These are phyloP conservation scores for Ganoderma sinense DNA, from an alignment of 1,284 basidiomycete species.

Conservation along the genomic window DNA sequence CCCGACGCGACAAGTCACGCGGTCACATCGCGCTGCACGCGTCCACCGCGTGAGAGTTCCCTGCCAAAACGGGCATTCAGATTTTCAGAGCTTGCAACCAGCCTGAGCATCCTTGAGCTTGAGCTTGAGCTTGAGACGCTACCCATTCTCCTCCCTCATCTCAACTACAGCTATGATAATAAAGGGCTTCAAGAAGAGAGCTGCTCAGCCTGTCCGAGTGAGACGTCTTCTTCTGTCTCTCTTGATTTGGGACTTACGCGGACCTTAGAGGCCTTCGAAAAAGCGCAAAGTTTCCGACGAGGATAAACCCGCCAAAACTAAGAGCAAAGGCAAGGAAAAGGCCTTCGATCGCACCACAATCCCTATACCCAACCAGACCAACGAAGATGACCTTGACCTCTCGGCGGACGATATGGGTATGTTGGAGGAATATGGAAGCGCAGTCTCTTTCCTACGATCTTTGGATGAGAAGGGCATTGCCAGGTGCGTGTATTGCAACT, in stretches of 20 bases:
- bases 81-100: constrained; percentile 24
- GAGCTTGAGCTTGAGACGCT: neutral
- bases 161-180: constrained; percentile 27
- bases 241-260: neutral
- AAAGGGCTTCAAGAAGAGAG: constrained; percentile 33
- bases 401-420: constrained; percentile 72
- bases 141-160: neutral
- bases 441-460: constrained; percentile 63
- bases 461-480: constrained; percentile 78
- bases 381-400: constrained; percentile 54
- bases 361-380: constrained; percentile 59
- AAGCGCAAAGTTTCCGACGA: constrained; percentile 44
- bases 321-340: constrained; percentile 63
- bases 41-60: constrained; percentile 23
- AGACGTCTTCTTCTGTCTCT: neutral
- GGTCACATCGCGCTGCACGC: constrained; percentile 16
- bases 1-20: constrained; percentile 15
- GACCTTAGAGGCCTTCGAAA: constrained; percentile 43
- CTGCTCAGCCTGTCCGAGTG: constrained; percentile 33
- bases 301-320: constrained; percentile 37
- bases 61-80: constrained; percentile 3
- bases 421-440: constrained; percentile 63
- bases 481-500: constrained; percentile 52
- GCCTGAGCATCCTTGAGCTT: neutral
- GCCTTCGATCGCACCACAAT: constrained; percentile 66